phyloP scores from a whole-genome alignment of 306 rosid genomes.

The Lathyrus aphaca region DNA sequence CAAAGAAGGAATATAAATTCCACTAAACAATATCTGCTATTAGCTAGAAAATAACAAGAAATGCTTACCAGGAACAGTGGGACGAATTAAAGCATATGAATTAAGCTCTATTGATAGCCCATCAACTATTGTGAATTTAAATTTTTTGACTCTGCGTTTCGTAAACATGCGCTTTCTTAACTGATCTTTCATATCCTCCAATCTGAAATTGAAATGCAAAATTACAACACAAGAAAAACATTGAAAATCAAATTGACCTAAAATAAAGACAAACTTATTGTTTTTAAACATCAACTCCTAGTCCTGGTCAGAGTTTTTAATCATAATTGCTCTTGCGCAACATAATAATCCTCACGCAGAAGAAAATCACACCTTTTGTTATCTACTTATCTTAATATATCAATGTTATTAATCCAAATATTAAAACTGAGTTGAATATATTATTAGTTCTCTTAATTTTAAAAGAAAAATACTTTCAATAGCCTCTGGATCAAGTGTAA shows the following conservation, averaged over 20 bases:
- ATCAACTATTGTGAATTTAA: constrained; percentile 63
- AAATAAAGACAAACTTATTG: not conserved
- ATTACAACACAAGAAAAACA: not conserved
- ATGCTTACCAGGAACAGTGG: constrained; percentile 70
- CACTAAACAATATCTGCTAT: constrained; percentile 13
- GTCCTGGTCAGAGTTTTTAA: constrained; percentile 18
- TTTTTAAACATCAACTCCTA: constrained; percentile 27
- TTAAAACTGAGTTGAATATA: constrained; percentile 2
- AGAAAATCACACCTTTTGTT: not conserved
- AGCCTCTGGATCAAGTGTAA: constrained; percentile 1
- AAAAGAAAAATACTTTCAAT: not conserved
- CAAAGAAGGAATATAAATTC: constrained; percentile 28
- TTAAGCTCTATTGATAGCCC: constrained; percentile 74
- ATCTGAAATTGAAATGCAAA: constrained; percentile 52
- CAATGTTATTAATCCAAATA: not conserved
- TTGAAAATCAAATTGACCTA: constrained; percentile 12
- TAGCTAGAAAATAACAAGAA: constrained; percentile 33
- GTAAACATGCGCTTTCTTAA: constrained; percentile 87
- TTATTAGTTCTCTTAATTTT: not conserved
- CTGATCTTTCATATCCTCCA: constrained; percentile 89
- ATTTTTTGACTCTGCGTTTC: constrained; percentile 74
- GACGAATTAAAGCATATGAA: constrained; percentile 89
- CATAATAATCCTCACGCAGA: not conserved
- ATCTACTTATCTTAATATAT: constrained; percentile 14
- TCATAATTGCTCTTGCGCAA: constrained; percentile 5